Evolutionary conservation across 2,329 filamentous ascomycete species (phyloP), one percentile per base, ranked within the genome.

Genomic region (Talaromyces sp.): DNA sequence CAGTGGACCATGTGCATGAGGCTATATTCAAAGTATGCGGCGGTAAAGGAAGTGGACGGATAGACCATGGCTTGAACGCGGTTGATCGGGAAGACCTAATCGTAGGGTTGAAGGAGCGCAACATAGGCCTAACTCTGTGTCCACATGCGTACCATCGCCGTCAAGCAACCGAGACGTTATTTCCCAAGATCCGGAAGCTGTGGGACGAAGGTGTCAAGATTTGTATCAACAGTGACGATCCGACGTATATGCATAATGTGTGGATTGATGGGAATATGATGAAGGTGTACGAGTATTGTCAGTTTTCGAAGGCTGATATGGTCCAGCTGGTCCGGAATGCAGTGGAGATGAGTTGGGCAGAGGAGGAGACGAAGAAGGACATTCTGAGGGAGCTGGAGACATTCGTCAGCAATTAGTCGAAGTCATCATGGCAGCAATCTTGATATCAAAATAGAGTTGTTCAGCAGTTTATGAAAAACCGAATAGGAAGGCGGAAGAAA

Each of bases 201-300:
- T 70, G 74, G 58, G 74, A 80, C 35, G 70, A 67, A 5, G 78
- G 77, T 0, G 72, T 81, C n/a, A 75, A 74, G 45, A 70, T 80
- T 50, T 76, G 75, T 52, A 75, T 80, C 59, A 77, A 77, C 56
- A 78, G 76, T 55, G 78, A 80, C 62, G 78, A 80, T 60, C 78
- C 78, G 11, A 75, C 77, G 2, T 78, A 79, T 54, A 77, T 81
- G 69, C 75, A 80, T 58, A 72, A 81, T 58, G 75, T 77, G 36
- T 81, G 78, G 78, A 67, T 81, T 25, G 67, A 76, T 59, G 75
- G 78, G 10, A 80, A 79, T 54, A 66, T 81, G 70, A 68, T 76
- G 52, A 72, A 80, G 63, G 69, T 72, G 6, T 74, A 75, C 54
- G 70, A 67, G 3, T 74, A 76, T 50, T 78, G 78, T 57, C 60